Conservation (phyloP, 805 yeast genomes). For the Hanseniaspora jakobsenii region DNA sequence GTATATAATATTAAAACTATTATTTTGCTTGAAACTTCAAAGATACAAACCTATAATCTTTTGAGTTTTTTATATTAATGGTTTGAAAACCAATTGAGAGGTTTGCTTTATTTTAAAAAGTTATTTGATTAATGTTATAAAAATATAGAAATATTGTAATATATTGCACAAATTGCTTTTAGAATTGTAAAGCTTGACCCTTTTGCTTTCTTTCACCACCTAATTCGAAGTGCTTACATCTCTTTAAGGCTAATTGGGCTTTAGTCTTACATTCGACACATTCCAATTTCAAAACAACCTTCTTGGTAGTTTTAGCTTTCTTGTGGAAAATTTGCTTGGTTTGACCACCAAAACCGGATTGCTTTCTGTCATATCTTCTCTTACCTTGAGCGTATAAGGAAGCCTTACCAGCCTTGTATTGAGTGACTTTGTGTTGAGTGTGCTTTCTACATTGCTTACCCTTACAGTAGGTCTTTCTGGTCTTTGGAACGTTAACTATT, state of each 20-base stretch:
- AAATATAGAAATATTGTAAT: not conserved
- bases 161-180: constrained; percentile 29
- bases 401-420: constrained; percentile 99
- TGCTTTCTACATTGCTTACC: constrained; percentile 98
- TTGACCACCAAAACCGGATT: constrained; percentile 99
- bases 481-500: constrained; percentile 98
- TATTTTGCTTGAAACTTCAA: too few species aligned
- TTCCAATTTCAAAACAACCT: constrained; percentile 98
- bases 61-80: too few species aligned
- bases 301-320: constrained; percentile 99
- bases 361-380: constrained; percentile 99
- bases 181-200: constrained; percentile 99
- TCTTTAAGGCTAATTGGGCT: constrained; percentile 94
- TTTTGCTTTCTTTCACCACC: constrained; percentile 99
- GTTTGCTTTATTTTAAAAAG: too few species aligned
- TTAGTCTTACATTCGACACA: constrained; percentile 98
- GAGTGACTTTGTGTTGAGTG: constrained; percentile 99
- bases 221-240: constrained; percentile 99
- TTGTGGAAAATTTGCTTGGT: constrained; percentile 99
- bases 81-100: too few species aligned
- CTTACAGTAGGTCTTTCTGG: constrained; percentile 99
- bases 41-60: too few species aligned
- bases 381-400: constrained; percentile 99
- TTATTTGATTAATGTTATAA: too few species aligned
- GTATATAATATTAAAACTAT: too few species aligned